Percentiles rank a stretch among this genome's conserved stretches.
Conservation (phyloP, 306 rosid genomes). For the Quercus wislizeni region DNA sequence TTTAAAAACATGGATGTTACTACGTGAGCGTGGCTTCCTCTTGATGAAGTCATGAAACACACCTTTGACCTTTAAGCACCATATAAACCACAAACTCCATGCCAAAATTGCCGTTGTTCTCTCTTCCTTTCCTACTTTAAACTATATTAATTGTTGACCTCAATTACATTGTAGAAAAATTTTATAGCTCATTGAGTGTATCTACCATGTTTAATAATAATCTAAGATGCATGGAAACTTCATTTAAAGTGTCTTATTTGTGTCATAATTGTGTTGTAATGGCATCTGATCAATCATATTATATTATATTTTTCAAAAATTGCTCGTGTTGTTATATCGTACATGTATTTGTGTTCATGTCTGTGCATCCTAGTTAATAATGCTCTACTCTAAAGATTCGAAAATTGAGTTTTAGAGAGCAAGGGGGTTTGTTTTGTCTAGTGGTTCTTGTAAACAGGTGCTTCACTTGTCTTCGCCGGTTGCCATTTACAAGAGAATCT, state of each 20-base stretch:
- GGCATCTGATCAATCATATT: too few species aligned
- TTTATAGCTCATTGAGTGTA: too few species aligned
- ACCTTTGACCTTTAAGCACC: not conserved
- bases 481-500: not conserved
- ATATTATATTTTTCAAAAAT: not conserved
- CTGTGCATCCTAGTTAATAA: too few species aligned
- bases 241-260: too few species aligned
- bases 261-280: too few species aligned
- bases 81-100: not conserved
- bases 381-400: not conserved
- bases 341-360: too few species aligned
- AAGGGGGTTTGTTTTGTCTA: not conserved
- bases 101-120: not conserved
- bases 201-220: too few species aligned
- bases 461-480: not conserved
- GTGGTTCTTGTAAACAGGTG: not conserved
- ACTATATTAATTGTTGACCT: not conserved
- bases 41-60: not conserved
- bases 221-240: rapidly evolving
- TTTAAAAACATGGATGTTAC: not conserved
- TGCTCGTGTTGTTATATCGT: too few species aligned
- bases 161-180: not conserved
- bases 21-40: not conserved
- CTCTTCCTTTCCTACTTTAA: not conserved
- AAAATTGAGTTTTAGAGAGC: not conserved